Evolutionary conservation across 1,284 basidiomycete species (phyloP).

Genomic region (Rhodotorula sp.): DNA sequence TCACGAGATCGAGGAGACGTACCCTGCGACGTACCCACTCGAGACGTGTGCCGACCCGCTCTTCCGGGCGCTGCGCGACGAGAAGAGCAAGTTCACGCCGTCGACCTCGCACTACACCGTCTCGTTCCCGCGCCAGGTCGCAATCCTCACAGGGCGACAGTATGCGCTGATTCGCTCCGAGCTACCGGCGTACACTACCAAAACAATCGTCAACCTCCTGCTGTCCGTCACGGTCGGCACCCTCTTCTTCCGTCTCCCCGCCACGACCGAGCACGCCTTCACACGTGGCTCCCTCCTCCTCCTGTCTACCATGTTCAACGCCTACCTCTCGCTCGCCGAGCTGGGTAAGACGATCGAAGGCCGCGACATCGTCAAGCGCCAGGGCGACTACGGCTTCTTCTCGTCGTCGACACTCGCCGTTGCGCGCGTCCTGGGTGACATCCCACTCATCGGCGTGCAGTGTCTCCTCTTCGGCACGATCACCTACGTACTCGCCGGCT

Average conservation of each 20-base stretch:
- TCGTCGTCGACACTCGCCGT: slow-evolving; percentile 43
- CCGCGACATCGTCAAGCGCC: slow-evolving; percentile 43
- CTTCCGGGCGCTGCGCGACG: slow-evolving; percentile 18
- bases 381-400: slow-evolving; percentile 47
- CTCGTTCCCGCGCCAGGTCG: slow-evolving; percentile 40
- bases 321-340: slow-evolving; percentile 45
- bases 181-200: slow-evolving; percentile 43
- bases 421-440: slow-evolving; percentile 44
- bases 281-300: slow-evolving; percentile 44
- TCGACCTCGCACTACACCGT: slow-evolving; percentile 41
- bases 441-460: slow-evolving; percentile 45
- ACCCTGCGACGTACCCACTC: slow-evolving; percentile 64
- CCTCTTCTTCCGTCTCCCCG: slow-evolving; percentile 43
- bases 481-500: slow-evolving; percentile 46
- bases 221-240: slow-evolving; percentile 44
- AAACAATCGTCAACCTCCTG: slow-evolving; percentile 45
- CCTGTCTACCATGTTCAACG: slow-evolving; percentile 45
- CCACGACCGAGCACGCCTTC: slow-evolving; percentile 41
- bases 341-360: slow-evolving; percentile 45
- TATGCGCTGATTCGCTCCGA: slow-evolving; percentile 45
- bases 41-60: slow-evolving; percentile 56
- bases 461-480: slow-evolving; percentile 45
- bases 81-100: slow-evolving; percentile 31
- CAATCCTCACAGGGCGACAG: slow-evolving; percentile 43
- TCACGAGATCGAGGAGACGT: slow-evolving; percentile 60